A percentile compares a stretch with the other conserved stretches of the same genome.
Conservation (phyloP, 2,329 filamentous ascomycete species). For the Colletotrichum lentis region DNA sequence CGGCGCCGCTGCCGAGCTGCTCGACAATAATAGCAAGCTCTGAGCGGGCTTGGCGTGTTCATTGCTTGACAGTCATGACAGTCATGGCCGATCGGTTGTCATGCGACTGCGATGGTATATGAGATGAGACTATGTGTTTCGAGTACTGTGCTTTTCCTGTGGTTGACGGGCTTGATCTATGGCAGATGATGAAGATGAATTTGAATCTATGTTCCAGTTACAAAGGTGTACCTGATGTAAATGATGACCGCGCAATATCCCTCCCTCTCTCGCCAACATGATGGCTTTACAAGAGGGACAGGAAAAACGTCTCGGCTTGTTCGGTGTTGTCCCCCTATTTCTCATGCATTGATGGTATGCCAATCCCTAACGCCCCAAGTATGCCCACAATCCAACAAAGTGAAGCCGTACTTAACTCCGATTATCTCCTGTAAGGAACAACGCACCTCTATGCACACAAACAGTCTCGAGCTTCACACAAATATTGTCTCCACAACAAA, state of each 20-base stretch:
- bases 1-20: slow-evolving; percentile 80
- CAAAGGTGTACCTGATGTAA: background rate
- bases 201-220: slow-evolving; percentile 12
- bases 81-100: too few species aligned
- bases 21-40: slow-evolving; percentile 50
- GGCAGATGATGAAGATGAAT: background rate
- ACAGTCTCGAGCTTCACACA: slow-evolving; percentile 43
- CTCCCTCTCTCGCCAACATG: background rate
- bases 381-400: background rate
- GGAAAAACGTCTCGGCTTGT: background rate
- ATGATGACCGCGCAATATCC: background rate
- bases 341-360: background rate
- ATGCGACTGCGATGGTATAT: background rate
- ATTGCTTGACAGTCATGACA: too few species aligned
- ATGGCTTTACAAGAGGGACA: background rate
- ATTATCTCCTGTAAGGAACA: background rate
- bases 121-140: background rate
- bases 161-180: background rate
- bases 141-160: slow-evolving; percentile 1
- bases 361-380: background rate
- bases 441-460: background rate
- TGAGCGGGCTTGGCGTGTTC: slow-evolving; percentile 1
- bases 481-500: slow-evolving; percentile 55
- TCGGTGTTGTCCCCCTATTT: background rate
- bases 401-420: background rate